Conservation (phyloP, 78 protist species). For the Emiliania huxleyi region DNA sequence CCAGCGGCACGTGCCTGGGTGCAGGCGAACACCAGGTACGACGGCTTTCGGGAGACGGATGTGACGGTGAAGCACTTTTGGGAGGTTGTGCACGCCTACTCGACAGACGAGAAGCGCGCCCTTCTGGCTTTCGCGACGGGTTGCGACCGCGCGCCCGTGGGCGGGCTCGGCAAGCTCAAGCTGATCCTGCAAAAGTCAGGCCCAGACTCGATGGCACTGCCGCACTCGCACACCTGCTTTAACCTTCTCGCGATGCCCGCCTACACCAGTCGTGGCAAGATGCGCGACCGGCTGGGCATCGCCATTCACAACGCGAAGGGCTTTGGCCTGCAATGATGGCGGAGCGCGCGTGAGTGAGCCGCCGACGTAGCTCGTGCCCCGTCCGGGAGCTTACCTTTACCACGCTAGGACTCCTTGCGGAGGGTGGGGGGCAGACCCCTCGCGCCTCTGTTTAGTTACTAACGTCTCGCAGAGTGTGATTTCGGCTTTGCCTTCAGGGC, state of each 20-base stretch:
- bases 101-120: not conserved
- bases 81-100: not conserved
- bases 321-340: conserved; percentile 5
- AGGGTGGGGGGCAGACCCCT: too few relatives aligned
- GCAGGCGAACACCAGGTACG: not conserved
- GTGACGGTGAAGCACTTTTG: not conserved
- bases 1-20: too few relatives aligned
- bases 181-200: not conserved
- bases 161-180: conserved; percentile 41
- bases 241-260: conserved; percentile 7
- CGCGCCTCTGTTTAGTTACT: too few relatives aligned
- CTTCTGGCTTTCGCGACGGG: conserved; percentile 9
- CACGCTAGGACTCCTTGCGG: too few relatives aligned
- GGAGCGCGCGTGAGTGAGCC: too few relatives aligned
- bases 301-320: conserved; percentile 25
- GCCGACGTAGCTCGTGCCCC: too few relatives aligned
- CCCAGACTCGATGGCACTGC: not conserved
- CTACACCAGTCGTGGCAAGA: not conserved
- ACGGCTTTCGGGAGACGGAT: not conserved
- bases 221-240: conserved; percentile 27
- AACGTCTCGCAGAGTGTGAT: too few relatives aligned
- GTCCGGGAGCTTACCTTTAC: too few relatives aligned
- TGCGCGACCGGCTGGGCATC: not conserved
- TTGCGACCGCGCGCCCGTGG: conserved; percentile 66
- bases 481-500: too few relatives aligned